A percentile compares a stretch with the other conserved stretches of the same genome.
Conservation (phyloP, 2,329 filamentous ascomycete genomes). For the Sordariomycetes sp. region DNA sequence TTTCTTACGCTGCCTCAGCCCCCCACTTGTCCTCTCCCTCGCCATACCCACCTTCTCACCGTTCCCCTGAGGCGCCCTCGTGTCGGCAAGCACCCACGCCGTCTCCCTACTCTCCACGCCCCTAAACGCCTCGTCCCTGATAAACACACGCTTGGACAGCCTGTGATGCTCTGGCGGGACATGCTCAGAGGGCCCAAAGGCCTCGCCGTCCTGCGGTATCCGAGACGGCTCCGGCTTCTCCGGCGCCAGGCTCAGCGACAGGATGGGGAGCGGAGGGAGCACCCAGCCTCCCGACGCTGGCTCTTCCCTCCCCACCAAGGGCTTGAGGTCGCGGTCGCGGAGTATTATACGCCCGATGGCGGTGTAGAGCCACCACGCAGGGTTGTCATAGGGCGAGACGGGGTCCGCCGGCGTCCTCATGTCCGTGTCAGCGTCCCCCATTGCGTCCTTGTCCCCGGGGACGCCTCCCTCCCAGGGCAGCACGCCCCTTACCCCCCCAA, state of each 20-base stretch:
- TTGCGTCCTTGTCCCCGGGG: background rate
- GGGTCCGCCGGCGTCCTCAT: background rate
- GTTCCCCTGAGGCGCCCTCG: background rate
- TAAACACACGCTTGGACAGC: background rate
- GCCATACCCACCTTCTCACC: background rate
- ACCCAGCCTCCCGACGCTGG: background rate
- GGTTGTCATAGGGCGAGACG: background rate
- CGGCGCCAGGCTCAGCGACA: background rate
- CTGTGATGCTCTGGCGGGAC: background rate
- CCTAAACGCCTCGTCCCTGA: background rate
- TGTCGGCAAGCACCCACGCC: background rate
- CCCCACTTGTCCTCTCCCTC: background rate
- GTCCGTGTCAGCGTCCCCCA: background rate
- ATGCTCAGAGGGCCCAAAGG: background rate
- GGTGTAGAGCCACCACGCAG: constrained; percentile 26
- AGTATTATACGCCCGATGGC: constrained; percentile 22
- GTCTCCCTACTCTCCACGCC: background rate
- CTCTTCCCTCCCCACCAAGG: background rate
- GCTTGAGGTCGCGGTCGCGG: constrained; percentile 18
- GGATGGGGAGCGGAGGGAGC: constrained; percentile 1
- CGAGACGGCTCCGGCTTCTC: background rate
- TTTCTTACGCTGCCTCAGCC: constrained; percentile 2
- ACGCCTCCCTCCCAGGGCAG: background rate
- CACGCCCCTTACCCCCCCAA: background rate
- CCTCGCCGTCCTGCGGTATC: background rate